These are phyloP conservation scores for Hypoxylon sp. DNA, from an alignment of 2,329 filamentous ascomycete genomes.

Conservation along the genomic window DNA sequence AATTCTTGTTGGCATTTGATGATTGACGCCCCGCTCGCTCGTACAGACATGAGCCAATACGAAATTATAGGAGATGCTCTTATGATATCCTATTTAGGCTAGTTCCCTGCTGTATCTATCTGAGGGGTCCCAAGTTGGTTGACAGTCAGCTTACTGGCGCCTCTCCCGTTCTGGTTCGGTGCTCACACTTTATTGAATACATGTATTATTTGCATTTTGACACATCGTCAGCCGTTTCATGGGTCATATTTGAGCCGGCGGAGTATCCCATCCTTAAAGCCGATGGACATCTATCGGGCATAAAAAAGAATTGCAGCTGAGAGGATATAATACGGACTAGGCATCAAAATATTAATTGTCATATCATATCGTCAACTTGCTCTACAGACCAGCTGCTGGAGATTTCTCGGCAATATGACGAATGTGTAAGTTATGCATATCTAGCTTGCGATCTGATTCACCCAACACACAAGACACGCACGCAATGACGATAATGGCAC, in stretches of 20 bases:
- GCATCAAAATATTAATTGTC: constrained; percentile 7
- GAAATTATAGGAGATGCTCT: constrained; percentile 16
- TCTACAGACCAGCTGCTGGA: constrained; percentile 24
- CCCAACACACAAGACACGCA: constrained; percentile 33
- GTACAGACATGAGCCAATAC: constrained; percentile 3
- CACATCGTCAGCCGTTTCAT: constrained; percentile 12
- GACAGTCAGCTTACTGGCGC: constrained; percentile 44
- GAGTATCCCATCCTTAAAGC: constrained; percentile 13
- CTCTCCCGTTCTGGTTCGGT: constrained; percentile 16
- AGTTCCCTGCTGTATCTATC: constrained; percentile 26
- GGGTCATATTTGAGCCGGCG: constrained; percentile 7
- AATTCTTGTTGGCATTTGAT: constrained; percentile 29
- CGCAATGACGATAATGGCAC: constrained; percentile 39
- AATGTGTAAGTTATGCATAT: constrained; percentile 32
- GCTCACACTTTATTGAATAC: constrained; percentile 9
- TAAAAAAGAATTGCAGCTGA: constrained; percentile 3
- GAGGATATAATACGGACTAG: constrained; percentile 27
- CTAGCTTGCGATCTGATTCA: constrained; percentile 38
- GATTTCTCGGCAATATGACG: constrained; percentile 40
- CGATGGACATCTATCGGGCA: constrained; percentile 7
- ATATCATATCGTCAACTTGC: constrained; percentile 17
- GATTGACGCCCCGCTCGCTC: constrained; percentile 26
- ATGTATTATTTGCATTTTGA: constrained; percentile 8
- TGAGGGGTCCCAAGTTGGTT: constrained; percentile 7
- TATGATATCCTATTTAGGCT: constrained; percentile 34